phyloP scores from a whole-genome alignment of 2,329 filamentous ascomycete species.

The Ophidiomyces ophidiicola region DNA sequence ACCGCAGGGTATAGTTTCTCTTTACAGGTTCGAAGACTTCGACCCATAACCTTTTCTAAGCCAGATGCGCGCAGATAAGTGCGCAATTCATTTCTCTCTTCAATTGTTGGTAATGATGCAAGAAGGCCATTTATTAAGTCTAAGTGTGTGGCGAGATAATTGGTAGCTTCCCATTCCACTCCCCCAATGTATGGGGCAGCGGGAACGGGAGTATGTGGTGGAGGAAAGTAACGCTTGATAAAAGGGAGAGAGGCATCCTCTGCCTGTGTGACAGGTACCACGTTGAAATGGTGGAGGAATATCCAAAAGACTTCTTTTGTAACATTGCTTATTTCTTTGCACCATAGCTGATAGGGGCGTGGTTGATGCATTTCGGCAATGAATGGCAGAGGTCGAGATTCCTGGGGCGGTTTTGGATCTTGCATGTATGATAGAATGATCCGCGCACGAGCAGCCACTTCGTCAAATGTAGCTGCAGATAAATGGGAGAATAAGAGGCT shows the following conservation, averaged over 20 bases:
- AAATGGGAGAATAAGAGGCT: slow-evolving; percentile 84
- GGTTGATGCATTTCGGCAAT: slow-evolving; percentile 79
- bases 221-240: slow-evolving; percentile 60
- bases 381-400: slow-evolving; percentile 66
- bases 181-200: slow-evolving; percentile 93
- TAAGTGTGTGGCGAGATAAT: slow-evolving; percentile 84
- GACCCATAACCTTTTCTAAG: slow-evolving; percentile 81
- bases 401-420: slow-evolving; percentile 64
- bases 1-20: slow-evolving; percentile 94
- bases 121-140: slow-evolving; percentile 87
- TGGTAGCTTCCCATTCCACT: slow-evolving; percentile 97
- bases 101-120: slow-evolving; percentile 58
- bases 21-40: slow-evolving; percentile 78
- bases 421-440: slow-evolving; percentile 68
- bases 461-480: slow-evolving; percentile 48
- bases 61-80: slow-evolving; percentile 67
- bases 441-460: slow-evolving; percentile 56
- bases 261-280: slow-evolving; percentile 47
- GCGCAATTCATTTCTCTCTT: slow-evolving; percentile 68
- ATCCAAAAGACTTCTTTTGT: slow-evolving; percentile 99
- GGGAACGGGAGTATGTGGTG: slow-evolving; percentile 75
- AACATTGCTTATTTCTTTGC: slow-evolving; percentile 79
- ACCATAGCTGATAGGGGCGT: slow-evolving; percentile 86
- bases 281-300: slow-evolving; percentile 86
- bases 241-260: slow-evolving; percentile 24